Evolutionary conservation across 139 green algal species (phyloP).

Genomic region (Coccomyxa sp.): DNA sequence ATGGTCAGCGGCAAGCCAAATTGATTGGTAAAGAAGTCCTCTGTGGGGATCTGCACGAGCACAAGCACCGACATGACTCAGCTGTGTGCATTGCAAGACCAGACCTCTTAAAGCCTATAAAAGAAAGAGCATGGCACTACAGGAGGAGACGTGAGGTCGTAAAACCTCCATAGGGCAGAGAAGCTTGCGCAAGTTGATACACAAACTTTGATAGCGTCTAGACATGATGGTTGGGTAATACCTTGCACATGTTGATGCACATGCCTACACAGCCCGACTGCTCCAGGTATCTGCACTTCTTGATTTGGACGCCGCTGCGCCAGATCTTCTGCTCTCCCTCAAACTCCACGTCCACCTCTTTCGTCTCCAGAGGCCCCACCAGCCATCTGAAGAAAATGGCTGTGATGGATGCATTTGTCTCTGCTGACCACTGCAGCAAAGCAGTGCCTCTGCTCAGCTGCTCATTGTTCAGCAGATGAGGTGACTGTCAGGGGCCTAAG

Average conservation of each 20-base stretch:
- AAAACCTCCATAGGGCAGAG: not conserved
- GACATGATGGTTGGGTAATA: not conserved
- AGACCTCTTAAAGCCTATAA: not conserved
- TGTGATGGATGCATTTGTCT: slow-evolving; percentile 52
- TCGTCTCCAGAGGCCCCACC: slow-evolving; percentile 39
- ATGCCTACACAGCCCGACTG: slow-evolving; percentile 17
- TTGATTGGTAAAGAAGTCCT: slow-evolving; percentile 52
- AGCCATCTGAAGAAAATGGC: slow-evolving; percentile 53
- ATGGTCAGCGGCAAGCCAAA: slow-evolving; percentile 66
- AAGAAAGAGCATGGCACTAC: not conserved
- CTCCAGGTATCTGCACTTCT: slow-evolving; percentile 67
- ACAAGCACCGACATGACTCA: not conserved
- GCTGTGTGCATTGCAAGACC: not conserved
- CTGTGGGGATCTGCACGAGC: slow-evolving; percentile 32
- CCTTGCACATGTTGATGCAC: slow-evolving; percentile 27
- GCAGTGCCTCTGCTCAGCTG: not conserved
- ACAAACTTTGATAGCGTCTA: not conserved
- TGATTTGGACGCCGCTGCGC: slow-evolving; percentile 44
- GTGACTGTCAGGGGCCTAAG: too few relatives aligned
- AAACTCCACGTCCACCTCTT: slow-evolving; percentile 30
- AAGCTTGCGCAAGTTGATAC: not conserved
- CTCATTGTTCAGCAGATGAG: too few relatives aligned
- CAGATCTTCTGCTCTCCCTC: slow-evolving; percentile 27
- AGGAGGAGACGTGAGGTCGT: not conserved
- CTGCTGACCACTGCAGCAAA: slow-evolving; percentile 22